These are phyloP conservation scores for Penicillium arizonense DNA, from an alignment of 495 filamentous ascomycete genomes.

Conservation along the genomic window DNA sequence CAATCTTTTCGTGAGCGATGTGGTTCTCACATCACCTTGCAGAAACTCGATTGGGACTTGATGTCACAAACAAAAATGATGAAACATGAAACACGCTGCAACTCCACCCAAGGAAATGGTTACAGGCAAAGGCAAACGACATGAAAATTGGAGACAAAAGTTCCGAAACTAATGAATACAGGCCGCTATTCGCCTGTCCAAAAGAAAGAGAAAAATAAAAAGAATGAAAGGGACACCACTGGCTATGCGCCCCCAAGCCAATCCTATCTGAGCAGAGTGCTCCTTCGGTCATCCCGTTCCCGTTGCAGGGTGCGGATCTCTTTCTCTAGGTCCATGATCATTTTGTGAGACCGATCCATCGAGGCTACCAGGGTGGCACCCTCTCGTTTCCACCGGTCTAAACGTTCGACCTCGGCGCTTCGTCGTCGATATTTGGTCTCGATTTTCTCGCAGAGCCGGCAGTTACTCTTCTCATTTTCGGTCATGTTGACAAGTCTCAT, in stretches of 20 bases:
- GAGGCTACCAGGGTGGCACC: slow-evolving; percentile 68
- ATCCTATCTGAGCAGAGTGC: slow-evolving; percentile 28
- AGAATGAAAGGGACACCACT: neutral
- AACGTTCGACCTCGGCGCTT: slow-evolving; percentile 70
- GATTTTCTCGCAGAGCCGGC: slow-evolving; percentile 88
- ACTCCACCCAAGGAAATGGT: slow-evolving; percentile 17
- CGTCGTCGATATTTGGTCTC: slow-evolving; percentile 80
- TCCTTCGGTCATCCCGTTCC: slow-evolving; percentile 39
- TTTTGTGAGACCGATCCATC: slow-evolving; percentile 70
- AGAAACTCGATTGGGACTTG: slow-evolving; percentile 33
- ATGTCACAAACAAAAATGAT: slow-evolving; percentile 30
- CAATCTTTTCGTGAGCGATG: slow-evolving; percentile 24
- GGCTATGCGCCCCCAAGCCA: slow-evolving; percentile 7
- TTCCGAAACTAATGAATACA: slow-evolving; percentile 19
- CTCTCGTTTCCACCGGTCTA: slow-evolving; percentile 79
- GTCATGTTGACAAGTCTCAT: slow-evolving; percentile 82
- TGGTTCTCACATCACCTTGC: slow-evolving; percentile 26
- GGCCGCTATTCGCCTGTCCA: slow-evolving; percentile 9
- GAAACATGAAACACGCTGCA: slow-evolving; percentile 33
- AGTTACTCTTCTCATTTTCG: slow-evolving; percentile 59
- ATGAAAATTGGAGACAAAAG: slow-evolving; percentile 15
- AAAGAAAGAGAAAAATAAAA: neutral
- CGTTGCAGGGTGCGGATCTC: slow-evolving; percentile 58
- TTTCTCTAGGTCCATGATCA: slow-evolving; percentile 58
- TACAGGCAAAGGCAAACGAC: slow-evolving; percentile 17